A percentile compares a stretch with the other conserved stretches of the same genome.
Evolutionary conservation across 1,284 basidiomycete genomes (phyloP).

Genomic region (Cryptococcus deneoformans): DNA sequence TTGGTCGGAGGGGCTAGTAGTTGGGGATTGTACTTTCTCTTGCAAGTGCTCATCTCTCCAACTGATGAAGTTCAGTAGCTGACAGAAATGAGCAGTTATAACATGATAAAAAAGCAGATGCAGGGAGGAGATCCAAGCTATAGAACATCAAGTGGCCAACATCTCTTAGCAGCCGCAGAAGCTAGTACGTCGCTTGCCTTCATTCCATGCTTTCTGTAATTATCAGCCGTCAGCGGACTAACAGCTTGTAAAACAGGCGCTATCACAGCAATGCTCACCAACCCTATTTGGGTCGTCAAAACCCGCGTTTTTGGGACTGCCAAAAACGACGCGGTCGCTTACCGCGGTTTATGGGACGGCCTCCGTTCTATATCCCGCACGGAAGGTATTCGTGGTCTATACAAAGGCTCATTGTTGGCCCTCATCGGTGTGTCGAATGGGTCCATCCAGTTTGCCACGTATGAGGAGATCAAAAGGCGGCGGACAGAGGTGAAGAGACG

Average conservation of each 20-base stretch:
- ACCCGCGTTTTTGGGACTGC: conserved; percentile 93
- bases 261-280: conserved; percentile 89
- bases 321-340: conserved; percentile 62
- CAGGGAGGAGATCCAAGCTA: conserved; percentile 47
- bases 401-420: conserved; percentile 83
- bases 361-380: conserved; percentile 63
- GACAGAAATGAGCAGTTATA: conserved; percentile 62
- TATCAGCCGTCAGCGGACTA: neutral
- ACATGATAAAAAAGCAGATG: conserved; percentile 79
- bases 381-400: conserved; percentile 80
- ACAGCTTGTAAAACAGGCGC: conserved; percentile 59
- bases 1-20: conserved; percentile 94
- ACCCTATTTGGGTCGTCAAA: conserved; percentile 98
- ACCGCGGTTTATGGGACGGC: conserved; percentile 77
- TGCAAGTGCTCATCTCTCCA: conserved; percentile 60
- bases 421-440: conserved; percentile 94
- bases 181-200: conserved; percentile 66
- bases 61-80: neutral
- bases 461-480: conserved; percentile 93
- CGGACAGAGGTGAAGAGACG: conserved; percentile 72
- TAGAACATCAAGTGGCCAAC: conserved; percentile 68
- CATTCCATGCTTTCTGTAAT: neutral
- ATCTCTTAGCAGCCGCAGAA: conserved; percentile 88
- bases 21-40: conserved; percentile 97
- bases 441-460: conserved; percentile 93